Evolutionary conservation across 148 eudicot genomes (phyloP), one percentile per base, ranked within the genome.

Genomic region (Cornus florida): DNA sequence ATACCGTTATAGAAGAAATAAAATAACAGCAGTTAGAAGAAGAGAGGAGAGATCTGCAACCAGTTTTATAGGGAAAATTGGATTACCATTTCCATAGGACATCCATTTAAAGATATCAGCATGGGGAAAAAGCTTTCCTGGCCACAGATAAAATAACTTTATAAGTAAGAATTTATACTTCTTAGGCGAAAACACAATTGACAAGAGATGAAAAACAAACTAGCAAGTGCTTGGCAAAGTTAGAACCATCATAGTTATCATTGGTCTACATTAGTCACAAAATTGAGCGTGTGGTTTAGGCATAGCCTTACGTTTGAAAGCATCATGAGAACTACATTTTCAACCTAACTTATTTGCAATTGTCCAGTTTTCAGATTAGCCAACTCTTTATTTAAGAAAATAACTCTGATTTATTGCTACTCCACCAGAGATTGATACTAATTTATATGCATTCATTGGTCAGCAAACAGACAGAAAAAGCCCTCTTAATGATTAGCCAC

Each of bases 61-160:
- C 22, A 17, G 66, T 5, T 62, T 62, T 17, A 62, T 17, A 20
- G 19, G 22, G 22, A 17, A 68, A 74, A 31, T 22, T 10, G 3
- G 17, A 71, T 86, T 93, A 96, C 99, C 99, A 77, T 94, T 89
- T 84, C 97, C 99, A 73, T 96, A 96, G 31, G 98, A 86, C 93
- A 94, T 60, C 99, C 99, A 96, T 84, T 90, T 96, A 84, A 83
- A 88, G 82, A 94, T 91, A 78, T 94, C 97, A 41, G 83, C 86
- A 82, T 89, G 90, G 4, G 99, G 99, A 72, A 94, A 96, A 79
- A 96, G 83, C 83, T 85, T 92, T 32, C 92, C 99, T 96, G 98
- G 68, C 78, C 78, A 76, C n/a, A 41, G 23, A 48, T 53, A 43
- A 43, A 43, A 43, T 43, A 3, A 43, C 8, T 6, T 1, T 43